Conservation (phyloP, 78 protist genomes). For the Monocercomonoides exilis region DNA sequence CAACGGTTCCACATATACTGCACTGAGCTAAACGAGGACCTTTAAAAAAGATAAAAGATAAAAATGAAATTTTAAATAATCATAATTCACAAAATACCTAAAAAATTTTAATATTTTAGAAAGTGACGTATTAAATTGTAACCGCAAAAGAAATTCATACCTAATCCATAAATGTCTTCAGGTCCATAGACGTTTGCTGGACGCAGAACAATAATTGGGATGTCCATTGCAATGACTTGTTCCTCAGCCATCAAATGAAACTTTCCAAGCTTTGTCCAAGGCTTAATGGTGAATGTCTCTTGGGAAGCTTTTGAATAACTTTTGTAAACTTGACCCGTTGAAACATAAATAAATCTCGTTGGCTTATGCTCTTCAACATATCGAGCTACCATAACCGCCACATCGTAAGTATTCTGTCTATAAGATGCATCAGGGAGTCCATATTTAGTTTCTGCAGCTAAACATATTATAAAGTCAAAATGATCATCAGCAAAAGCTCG, state of each 20-base stretch:
- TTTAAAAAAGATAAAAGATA: not conserved
- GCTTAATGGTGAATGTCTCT: conserved; percentile 55
- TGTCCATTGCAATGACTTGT: no score
- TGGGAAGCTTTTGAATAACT: conserved; percentile 37
- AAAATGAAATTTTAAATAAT: not conserved
- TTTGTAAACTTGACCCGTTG: conserved; percentile 77
- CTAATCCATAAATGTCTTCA: conserved; percentile 74
- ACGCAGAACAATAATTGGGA: conserved; percentile 58
- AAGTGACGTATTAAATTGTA: not conserved
- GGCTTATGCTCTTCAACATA: conserved; percentile 53
- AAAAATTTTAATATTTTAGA: not conserved
- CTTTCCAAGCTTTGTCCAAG: conserved; percentile 71
- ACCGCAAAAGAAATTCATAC: conserved; percentile 19
- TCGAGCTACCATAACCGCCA: conserved; percentile 32
- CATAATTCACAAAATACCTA: not conserved
- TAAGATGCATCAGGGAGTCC: conserved; percentile 64
- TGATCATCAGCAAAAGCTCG: conserved; percentile 31
- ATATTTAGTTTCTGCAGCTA: conserved; percentile 77
- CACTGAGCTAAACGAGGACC: conserved; percentile 53
- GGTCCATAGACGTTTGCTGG: conserved; percentile 88
- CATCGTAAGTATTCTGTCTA: conserved; percentile 42
- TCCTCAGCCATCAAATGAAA: conserved; percentile 60
- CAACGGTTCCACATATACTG: conserved; percentile 74
- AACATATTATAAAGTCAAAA: conserved; percentile 69
- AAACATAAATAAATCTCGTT: conserved; percentile 67